Percentiles rank a stretch among this genome's conserved stretches.
These are phyloP conservation scores for Isabelozyma gotoi DNA, from an alignment of 805 yeast genomes.

Conservation along the genomic window DNA sequence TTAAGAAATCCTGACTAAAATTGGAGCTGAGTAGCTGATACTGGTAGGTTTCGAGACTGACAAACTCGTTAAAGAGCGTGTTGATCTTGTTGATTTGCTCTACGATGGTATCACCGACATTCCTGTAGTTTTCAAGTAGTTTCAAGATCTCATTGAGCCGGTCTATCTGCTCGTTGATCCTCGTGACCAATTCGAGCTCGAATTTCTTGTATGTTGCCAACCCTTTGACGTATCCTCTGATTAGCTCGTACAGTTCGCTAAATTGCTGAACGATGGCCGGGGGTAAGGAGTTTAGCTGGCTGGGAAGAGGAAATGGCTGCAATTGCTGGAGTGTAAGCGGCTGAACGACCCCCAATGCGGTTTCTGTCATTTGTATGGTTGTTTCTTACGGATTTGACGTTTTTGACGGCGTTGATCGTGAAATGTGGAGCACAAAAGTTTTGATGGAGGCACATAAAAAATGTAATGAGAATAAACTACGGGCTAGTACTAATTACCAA, in stretches of 20 bases:
- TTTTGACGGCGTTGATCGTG: no score
- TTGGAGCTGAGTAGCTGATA: constrained; percentile 38
- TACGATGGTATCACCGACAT: constrained; percentile 18
- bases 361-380: neutral
- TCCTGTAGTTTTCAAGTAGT: constrained; percentile 18
- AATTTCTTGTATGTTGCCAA: constrained; percentile 18
- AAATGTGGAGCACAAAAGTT: no score
- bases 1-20: constrained; percentile 31
- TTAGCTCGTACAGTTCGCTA: constrained; percentile 23
- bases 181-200: constrained; percentile 8
- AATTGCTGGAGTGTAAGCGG: constrained; percentile 8
- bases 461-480: no score
- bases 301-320: constrained; percentile 25
- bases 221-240: constrained; percentile 30
- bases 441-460: no score
- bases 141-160: constrained; percentile 20
- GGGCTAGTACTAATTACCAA: no score
- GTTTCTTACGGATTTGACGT: no score
- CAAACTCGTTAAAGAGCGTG: constrained; percentile 28
- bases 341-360: neutral
- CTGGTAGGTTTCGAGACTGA: constrained; percentile 34
- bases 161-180: constrained; percentile 13
- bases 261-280: constrained; percentile 22
- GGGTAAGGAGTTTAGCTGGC: constrained; percentile 30
- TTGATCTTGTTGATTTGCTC: constrained; percentile 23